Conservation (phyloP, 305 asterid genomes). For the Solanum hybrid region DNA sequence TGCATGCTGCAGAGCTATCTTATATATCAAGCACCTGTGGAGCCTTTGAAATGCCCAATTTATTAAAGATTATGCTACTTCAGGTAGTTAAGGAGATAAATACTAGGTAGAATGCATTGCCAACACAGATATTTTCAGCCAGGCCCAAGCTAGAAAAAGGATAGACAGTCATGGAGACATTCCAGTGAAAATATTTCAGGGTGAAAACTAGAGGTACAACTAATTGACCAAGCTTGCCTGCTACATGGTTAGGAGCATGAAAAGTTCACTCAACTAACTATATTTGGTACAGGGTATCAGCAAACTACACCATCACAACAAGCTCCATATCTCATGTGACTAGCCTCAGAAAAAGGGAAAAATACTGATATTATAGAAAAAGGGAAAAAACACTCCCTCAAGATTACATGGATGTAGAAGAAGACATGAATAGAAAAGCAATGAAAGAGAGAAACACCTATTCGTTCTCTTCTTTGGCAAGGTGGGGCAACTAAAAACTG, state of each 20-base stretch:
- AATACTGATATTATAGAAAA: not conserved
- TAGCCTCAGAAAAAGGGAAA: not conserved
- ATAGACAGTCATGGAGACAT: not conserved
- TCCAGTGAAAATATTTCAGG: not conserved
- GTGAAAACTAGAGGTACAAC: not conserved
- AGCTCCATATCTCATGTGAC: not conserved
- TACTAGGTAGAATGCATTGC: not conserved
- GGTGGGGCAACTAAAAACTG: constrained; percentile 59
- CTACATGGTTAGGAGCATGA: not conserved
- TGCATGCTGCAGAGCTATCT: not conserved
- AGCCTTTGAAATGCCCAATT: not conserved
- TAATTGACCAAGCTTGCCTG: not conserved
- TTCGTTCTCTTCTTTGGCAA: constrained; percentile 24
- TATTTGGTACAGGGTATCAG: not conserved
- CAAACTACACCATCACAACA: not conserved
- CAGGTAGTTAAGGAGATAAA: not conserved
- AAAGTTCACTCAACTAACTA: not conserved
- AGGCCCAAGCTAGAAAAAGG: not conserved
- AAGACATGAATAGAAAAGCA: not conserved
- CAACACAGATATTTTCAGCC: not conserved
- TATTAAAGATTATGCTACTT: not conserved
- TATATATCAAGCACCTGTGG: not conserved
- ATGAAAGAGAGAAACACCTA: constrained; percentile 23
- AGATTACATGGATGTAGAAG: not conserved
- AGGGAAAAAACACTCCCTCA: not conserved